Conservation (phyloP, 805 yeast genomes). For the Ascoidea asiatica region DNA sequence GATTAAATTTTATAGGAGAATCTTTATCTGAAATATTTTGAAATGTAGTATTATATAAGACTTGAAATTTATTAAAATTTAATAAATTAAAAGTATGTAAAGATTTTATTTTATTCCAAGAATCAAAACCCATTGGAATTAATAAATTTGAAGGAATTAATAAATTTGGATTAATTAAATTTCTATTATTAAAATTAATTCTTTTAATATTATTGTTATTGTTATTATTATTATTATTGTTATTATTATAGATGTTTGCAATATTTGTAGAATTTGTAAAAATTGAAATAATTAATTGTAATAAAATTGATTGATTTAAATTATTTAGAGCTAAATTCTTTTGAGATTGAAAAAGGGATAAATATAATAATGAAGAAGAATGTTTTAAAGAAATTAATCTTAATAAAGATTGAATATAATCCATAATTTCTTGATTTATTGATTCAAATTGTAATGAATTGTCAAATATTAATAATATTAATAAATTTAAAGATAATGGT, state of each 20-base stretch:
- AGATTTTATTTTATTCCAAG: not conserved
- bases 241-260: not conserved
- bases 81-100: not conserved
- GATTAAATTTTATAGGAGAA: no score
- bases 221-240: no score
- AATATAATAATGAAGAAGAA: conserved; percentile 7
- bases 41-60: no score
- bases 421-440: conserved; percentile 14
- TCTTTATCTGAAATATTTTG: no score
- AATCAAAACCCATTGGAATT: not conserved
- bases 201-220: not conserved
- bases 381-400: conserved; percentile 9
- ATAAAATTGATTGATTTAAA: not conserved
- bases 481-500: conserved; percentile 1
- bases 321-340: not conserved
- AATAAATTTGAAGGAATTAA: not conserved
- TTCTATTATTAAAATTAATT: no score
- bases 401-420: conserved; percentile 22
- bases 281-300: not conserved
- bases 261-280: not conserved
- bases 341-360: not conserved
- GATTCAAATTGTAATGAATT: conserved; percentile 5
- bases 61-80: not conserved
- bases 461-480: conserved; percentile 7
- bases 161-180: not conserved